Evolutionary conservation across 192 early-diverging fungal genomes (phyloP).

Genomic region (Rhizophagus clarus): DNA sequence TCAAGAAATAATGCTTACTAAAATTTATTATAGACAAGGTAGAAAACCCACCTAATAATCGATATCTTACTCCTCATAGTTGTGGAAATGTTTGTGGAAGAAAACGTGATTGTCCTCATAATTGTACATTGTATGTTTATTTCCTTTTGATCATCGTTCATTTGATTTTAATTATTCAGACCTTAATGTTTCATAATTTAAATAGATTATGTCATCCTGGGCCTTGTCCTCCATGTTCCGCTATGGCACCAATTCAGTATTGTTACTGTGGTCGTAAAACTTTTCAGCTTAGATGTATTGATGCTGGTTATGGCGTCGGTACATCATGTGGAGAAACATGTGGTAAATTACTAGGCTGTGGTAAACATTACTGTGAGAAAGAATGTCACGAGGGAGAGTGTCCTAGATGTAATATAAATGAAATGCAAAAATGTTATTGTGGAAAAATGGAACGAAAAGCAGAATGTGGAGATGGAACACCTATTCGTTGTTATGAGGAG

Average conservation of each 20-base stretch:
- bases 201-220: slow-evolving; percentile 86
- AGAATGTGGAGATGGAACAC: slow-evolving; percentile 60
- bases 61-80: slow-evolving; percentile 77
- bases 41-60: slow-evolving; percentile 65
- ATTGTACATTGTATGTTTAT: slow-evolving; percentile 64
- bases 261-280: slow-evolving; percentile 84
- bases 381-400: slow-evolving; percentile 74
- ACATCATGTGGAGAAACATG: slow-evolving; percentile 73
- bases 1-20: neutral
- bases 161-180: slow-evolving; percentile 1
- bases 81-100: slow-evolving; percentile 82
- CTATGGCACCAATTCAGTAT: slow-evolving; percentile 68
- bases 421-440: slow-evolving; percentile 70
- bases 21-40: slow-evolving; percentile 45
- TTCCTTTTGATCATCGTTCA: neutral
- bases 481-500: slow-evolving; percentile 38
- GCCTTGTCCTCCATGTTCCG: slow-evolving; percentile 89
- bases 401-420: slow-evolving; percentile 55
- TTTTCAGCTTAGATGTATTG: slow-evolving; percentile 74
- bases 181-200: neutral
- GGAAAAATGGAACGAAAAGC: slow-evolving; percentile 58
- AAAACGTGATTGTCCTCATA: slow-evolving; percentile 69
- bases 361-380: slow-evolving; percentile 66
- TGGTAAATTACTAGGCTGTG: slow-evolving; percentile 70
- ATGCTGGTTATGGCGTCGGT: slow-evolving; percentile 63